A percentile compares a stretch with the other conserved stretches of the same genome.
Conservation (phyloP, 2,329 filamentous ascomycete genomes). For the Orbilia blumenaviensis region DNA sequence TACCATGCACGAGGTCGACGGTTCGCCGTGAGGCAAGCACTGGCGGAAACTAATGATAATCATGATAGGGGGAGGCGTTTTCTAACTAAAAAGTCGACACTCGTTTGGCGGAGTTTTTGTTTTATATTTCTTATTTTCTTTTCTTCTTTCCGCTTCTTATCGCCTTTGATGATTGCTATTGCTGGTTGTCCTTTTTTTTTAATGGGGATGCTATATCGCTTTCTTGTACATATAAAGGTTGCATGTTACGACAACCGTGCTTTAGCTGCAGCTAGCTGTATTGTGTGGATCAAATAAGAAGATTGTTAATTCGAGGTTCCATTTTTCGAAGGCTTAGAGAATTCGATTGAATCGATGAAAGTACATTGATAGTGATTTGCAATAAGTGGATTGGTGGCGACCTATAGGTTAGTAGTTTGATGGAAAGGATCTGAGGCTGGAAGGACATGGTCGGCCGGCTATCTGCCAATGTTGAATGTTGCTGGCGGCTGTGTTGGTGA, state of each 20-base stretch:
- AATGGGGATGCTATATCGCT: constrained; percentile 3
- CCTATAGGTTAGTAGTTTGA: neutral
- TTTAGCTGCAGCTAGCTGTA: too few species aligned
- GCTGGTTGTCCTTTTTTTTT: constrained; percentile 4
- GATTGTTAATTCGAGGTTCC: constrained; percentile 21
- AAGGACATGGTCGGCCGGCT: too few species aligned
- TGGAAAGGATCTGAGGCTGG: neutral
- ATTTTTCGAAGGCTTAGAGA: too few species aligned
- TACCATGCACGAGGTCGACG: constrained; percentile 7
- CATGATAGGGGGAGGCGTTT: constrained; percentile 44
- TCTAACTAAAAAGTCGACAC: constrained; percentile 44
- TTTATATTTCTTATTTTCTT: constrained; percentile 8
- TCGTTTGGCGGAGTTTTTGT: constrained; percentile 50
- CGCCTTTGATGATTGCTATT: neutral
- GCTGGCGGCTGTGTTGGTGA: constrained; percentile 33
- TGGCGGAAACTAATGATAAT: constrained; percentile 47
- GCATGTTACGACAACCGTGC: constrained; percentile 1
- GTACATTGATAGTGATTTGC: too few species aligned
- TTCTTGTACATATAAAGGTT: constrained; percentile 44
- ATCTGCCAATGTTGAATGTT: constrained; percentile 20
- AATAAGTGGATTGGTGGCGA: too few species aligned
- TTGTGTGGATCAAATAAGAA: neutral
- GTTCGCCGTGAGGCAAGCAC: neutral
- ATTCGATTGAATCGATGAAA: too few species aligned
- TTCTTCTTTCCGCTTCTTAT: neutral